Base-by-base conservation (phyloP, 495 filamentous ascomycete genomes). In the Aspergillus taichungensis region DNA sequence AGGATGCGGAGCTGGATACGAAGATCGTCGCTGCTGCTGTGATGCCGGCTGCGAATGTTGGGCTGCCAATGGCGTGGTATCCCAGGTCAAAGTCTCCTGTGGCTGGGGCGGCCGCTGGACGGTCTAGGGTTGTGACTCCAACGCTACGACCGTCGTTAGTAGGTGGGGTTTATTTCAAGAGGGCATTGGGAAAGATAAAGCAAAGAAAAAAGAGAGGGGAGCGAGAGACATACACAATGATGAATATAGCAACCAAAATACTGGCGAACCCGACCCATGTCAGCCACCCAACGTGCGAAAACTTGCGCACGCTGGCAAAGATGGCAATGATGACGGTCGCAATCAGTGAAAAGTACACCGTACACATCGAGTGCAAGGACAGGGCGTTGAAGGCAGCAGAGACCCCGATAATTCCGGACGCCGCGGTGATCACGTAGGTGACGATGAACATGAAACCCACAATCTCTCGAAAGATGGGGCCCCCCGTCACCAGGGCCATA, bases 311-410 rank as follows among this genome's bases (percentile, higher is more conserved):
- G 12, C 54, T 61, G 8, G 62, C 62, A 38, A 66, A 72, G 6
- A 64, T 55, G 13, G 80, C 78, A 52, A 88, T 84, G 45, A 85
- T 72, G 28, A 88, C 76, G 50, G 86, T 85, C 31, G 56, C 60
- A 10, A 66, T 53, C 13, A 66, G 48, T 3, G 54, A 53, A 37
- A 54, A 69, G 64, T 63, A 73, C 8, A 71, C 67, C 2, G 73
- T 77, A 43, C 72, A 78, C 5, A 62, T 52, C 0, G 62, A 64
- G 45, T 77, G 72, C 7, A 59, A 53, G 0, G 72, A 75, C 5
- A 75, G 54, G 1, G 73, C 66, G 46, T 78, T 79, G 30, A 77
- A 50, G 0, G 63, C 74, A 1, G 71, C 63, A 0, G 74, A 77
- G 6, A 75, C 61, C 0, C 68, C 68, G 12, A 78, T 61, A 24